Base-by-base conservation (phyloP, 1,284 basidiomycete species). In the Marasmius tenuissimus region DNA sequence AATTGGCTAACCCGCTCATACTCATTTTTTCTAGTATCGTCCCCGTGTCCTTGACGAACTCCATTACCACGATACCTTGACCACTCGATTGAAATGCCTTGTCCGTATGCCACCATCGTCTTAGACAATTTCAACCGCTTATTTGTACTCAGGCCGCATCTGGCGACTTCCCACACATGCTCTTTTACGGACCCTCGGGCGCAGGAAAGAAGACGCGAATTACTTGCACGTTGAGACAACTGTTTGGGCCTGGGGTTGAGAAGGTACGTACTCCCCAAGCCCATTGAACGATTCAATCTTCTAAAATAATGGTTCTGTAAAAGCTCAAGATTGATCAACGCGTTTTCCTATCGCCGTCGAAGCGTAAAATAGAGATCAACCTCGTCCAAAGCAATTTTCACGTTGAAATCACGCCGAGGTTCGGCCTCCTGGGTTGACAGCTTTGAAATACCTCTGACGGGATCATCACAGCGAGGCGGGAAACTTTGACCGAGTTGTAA, bases 181-280 rank as follows among this genome's bases (percentile, higher is more conserved):
- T 99, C 11, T 98, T 99, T 78, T 99, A 98, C 72, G 97, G 97
- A 0, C 97, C 97, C 1, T 94, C 93, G 4, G 97, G 97, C 18
- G 95, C 97, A 9, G 97, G 97, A 18, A 99, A 99, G 81, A 99
- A 99, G 85, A 99, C 97, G 40, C 85, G 97, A 54, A 96, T 99
- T 70, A 91, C 89, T 68, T 93, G 91, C 67, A 95, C 93, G 6
- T 74, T 99, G 57, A 82, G 92, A 66, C 91, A 98, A 71, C 77
- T 99, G 49, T 99, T 96, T 76, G 97, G 97, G 1, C 83, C 89
- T 48, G 94, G 95, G 4, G 94, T 92, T 0, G 96, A 98, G 74
- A 98, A 97, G 83, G 95, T 93, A 63, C 45, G 78, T 66, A 1
- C 58, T 34, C 38, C 39, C 49, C 9, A 20, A 18, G 34, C 53